Conservation (phyloP, 257 asterid species). For the Solanum pimpinellifolium region DNA sequence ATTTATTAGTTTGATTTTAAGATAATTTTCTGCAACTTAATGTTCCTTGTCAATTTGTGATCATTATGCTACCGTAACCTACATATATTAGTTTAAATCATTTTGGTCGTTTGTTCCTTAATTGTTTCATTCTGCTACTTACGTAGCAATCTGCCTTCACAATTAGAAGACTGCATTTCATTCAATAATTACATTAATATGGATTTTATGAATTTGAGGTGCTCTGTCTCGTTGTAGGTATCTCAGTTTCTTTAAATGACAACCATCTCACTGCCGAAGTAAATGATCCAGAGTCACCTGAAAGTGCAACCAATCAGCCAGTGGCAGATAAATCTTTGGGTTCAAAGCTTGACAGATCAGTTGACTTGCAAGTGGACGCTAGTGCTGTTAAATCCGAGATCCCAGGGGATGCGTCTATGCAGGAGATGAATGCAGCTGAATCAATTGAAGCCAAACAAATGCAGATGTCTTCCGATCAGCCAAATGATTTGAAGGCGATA, state of each 20-base stretch:
- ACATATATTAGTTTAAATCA: neutral
- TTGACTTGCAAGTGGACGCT: neutral
- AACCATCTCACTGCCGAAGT: constrained; percentile 6
- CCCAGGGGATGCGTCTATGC: neutral
- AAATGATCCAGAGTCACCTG: constrained; percentile 4
- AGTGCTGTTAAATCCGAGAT: constrained; percentile 3
- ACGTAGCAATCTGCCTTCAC: neutral
- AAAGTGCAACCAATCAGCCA: constrained; percentile 7
- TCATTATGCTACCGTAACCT: neutral
- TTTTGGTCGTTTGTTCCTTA: neutral
- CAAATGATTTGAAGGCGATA: neutral
- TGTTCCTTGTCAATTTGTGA: neutral
- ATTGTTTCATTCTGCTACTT: neutral
- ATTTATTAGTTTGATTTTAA: neutral
- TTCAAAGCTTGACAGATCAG: neutral
- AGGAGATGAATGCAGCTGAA: constrained; percentile 1
- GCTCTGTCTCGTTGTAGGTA: constrained; percentile 20
- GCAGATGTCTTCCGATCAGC: constrained; percentile 6
- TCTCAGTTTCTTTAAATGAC: constrained; percentile 10
- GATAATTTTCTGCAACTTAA: neutral
- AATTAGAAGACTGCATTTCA: neutral
- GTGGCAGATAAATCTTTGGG: constrained; percentile 3
- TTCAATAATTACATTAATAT: neutral
- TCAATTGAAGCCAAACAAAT: constrained; percentile 1
- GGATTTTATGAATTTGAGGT: neutral